Percentiles rank a stretch among this genome's conserved stretches.
These are phyloP conservation scores for Wickerhamiella azymoides DNA, from an alignment of 805 yeast genomes.

Conservation along the genomic window DNA sequence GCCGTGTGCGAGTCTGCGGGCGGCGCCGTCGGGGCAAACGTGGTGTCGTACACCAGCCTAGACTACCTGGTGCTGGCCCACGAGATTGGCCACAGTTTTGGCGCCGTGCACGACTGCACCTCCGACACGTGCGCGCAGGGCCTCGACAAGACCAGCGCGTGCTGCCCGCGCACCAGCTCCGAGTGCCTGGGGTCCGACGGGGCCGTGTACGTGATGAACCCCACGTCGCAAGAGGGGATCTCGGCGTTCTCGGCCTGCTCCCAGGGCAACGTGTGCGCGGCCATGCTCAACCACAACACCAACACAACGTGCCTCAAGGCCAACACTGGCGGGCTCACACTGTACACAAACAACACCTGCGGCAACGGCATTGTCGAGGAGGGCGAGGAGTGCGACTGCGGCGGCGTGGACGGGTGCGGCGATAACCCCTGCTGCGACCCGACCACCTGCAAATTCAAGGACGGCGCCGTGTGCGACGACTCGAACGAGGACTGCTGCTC, in stretches of 20 bases:
- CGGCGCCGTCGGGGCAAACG: slow-evolving; percentile 23
- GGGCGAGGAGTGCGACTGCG: slow-evolving; percentile 30
- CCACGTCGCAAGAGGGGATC: slow-evolving; percentile 22
- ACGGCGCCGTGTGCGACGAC: slow-evolving; percentile 17
- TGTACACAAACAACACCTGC: slow-evolving; percentile 23
- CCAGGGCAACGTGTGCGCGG: slow-evolving; percentile 25
- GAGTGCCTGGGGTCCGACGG: slow-evolving; percentile 25
- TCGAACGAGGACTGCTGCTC: slow-evolving; percentile 24
- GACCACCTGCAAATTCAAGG: slow-evolving; percentile 15
- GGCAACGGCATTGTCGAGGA: slow-evolving; percentile 30
- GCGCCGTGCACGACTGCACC: slow-evolving; percentile 31
- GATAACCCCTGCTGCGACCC: slow-evolving; percentile 20
- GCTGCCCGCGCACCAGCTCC: slow-evolving; percentile 24
- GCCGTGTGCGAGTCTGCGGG: slow-evolving; percentile 21
- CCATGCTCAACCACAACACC: slow-evolving; percentile 19
- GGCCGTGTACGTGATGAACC: slow-evolving; percentile 26
- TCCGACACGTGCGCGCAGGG: slow-evolving; percentile 23
- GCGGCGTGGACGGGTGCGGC: slow-evolving; percentile 25
- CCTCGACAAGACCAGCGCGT: slow-evolving; percentile 18
- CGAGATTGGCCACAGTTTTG: slow-evolving; percentile 29
- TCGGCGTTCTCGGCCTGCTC: slow-evolving; percentile 24
- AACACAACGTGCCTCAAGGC: slow-evolving; percentile 19
- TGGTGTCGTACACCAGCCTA: slow-evolving; percentile 22
- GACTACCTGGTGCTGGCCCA: slow-evolving; percentile 29
- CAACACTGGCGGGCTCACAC: slow-evolving; percentile 15